Evolutionary conservation across 176 grass and related monocot genomes (phyloP).

Genomic region (Aechmea fasciata): DNA sequence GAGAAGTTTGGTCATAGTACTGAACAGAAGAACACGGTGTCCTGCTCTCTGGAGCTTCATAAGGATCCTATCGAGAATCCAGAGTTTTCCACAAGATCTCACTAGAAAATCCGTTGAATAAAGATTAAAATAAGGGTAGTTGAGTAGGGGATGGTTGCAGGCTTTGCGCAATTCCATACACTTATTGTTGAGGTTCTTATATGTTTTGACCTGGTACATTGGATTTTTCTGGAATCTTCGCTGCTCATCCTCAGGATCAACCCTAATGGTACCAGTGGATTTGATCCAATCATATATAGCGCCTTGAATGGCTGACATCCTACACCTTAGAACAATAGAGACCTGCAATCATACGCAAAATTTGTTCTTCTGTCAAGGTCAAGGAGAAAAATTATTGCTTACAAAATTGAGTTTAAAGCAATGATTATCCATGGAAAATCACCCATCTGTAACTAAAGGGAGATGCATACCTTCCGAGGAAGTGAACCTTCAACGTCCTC

Average conservation of each 20-base stretch:
- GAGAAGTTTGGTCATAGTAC: constrained; percentile 99
- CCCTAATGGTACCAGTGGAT: constrained; percentile 96
- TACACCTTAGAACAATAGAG: constrained; percentile 90
- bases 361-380: constrained; percentile 16
- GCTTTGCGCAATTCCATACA: constrained; percentile 99
- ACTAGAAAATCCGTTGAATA: constrained; percentile 77
- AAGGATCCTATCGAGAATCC: constrained; percentile 97
- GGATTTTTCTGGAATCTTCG: constrained; percentile 61
- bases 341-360: constrained; percentile 37
- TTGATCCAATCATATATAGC: constrained; percentile 99
- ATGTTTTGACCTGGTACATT: constrained; percentile 74
- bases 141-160: constrained; percentile 90
- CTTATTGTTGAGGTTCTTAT: constrained; percentile 95
- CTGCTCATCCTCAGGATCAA: constrained; percentile 96
- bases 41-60: constrained; percentile 87
- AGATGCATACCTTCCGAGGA: constrained; percentile 58
- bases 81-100: constrained; percentile 95
- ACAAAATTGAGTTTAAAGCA: background rate
- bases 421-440: no score
- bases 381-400: background rate
- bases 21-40: constrained; percentile 94
- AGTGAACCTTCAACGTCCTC: constrained; percentile 99
- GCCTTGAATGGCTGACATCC: constrained; percentile 94
- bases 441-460: background rate
- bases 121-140: constrained; percentile 70